Evolutionary conservation across 495 filamentous ascomycete genomes (phyloP).

Genomic region (Terfezia claveryi): DNA sequence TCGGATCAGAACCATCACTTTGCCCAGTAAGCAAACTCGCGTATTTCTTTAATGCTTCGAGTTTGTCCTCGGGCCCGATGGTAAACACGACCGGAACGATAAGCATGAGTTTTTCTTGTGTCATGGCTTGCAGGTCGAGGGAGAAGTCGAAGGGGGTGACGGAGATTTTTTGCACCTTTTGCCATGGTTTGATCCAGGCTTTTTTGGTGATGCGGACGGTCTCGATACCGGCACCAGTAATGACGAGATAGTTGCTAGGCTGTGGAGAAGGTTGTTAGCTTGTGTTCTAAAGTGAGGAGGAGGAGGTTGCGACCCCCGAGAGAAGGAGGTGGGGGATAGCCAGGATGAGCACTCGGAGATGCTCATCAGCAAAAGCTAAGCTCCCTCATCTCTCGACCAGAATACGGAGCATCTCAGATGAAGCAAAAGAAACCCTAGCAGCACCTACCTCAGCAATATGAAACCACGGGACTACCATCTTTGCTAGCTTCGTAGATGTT

Average conservation of each 20-base stretch:
- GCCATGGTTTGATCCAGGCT: conserved; percentile 43
- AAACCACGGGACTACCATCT: neutral
- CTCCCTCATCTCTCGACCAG: no score
- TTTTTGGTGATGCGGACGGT: conserved; percentile 53
- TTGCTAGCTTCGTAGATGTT: neutral
- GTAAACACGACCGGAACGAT: conserved; percentile 54
- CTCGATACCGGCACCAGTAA: conserved; percentile 53
- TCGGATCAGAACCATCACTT: neutral
- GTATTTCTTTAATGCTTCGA: conserved; percentile 47
- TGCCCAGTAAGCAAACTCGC: conserved; percentile 49
- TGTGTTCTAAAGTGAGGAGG: neutral
- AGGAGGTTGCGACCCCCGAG: neutral
- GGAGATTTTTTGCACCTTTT: conserved; percentile 32
- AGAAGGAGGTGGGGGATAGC: neutral
- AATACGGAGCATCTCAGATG: no score
- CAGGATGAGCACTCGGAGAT: no score
- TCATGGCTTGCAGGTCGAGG: conserved; percentile 63
- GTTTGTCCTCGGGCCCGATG: conserved; percentile 41
- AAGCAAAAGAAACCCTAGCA: no score
- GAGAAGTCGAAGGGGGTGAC: conserved; percentile 59
- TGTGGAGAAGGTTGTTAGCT: conserved; percentile 4
- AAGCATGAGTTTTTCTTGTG: conserved; percentile 50
- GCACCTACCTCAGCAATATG: neutral
- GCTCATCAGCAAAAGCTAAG: no score
- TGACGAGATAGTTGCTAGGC: conserved; percentile 50